A percentile compares a stretch with the other conserved stretches of the same genome.
phyloP scores from a whole-genome alignment of 2,329 filamentous ascomycete genomes.

The Emericellopsis atlantica region DNA sequence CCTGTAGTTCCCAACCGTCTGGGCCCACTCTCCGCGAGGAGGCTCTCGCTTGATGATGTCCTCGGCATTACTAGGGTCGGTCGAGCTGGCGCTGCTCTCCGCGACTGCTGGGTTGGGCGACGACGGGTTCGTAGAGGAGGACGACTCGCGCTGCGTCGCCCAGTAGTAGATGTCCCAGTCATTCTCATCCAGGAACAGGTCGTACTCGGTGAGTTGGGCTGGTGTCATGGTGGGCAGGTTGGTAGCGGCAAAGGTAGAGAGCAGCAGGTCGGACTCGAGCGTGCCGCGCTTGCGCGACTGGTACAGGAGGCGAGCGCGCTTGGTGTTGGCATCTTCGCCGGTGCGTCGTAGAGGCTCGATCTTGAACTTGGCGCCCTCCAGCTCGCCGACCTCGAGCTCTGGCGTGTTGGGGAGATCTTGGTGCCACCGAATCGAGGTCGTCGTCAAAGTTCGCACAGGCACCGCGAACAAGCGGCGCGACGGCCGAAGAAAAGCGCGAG shows the following conservation, averaged over 20 bases:
- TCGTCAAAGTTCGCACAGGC: background rate
- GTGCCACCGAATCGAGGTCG: conserved; percentile 4
- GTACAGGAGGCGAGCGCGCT: conserved; percentile 75
- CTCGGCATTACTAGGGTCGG: conserved; percentile 8
- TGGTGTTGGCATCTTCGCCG: conserved; percentile 76
- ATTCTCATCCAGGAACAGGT: conserved; percentile 92
- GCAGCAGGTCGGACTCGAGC: conserved; percentile 87
- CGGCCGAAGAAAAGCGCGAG: background rate
- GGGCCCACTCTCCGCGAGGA: conserved; percentile 73
- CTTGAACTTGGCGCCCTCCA: conserved; percentile 75
- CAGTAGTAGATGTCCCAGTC: conserved; percentile 99
- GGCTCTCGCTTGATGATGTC: conserved; percentile 21
- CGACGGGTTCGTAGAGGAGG: conserved; percentile 29
- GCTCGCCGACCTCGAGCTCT: conserved; percentile 74
- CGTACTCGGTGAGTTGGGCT: conserved; percentile 70
- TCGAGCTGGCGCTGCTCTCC: conserved; percentile 11
- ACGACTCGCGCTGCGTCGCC: conserved; percentile 69
- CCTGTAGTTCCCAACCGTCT: conserved; percentile 90
- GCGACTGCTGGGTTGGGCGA: conserved; percentile 19
- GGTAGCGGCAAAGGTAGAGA: conserved; percentile 84
- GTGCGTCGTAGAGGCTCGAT: conserved; percentile 79
- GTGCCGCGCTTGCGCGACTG: conserved; percentile 95
- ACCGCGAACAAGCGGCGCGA: background rate
- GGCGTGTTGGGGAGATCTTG: conserved; percentile 11
- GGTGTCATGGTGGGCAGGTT: conserved; percentile 64